Evolutionary conservation across 1,284 basidiomycete genomes (phyloP).

Genomic region (Coniferiporia sulphurascens): DNA sequence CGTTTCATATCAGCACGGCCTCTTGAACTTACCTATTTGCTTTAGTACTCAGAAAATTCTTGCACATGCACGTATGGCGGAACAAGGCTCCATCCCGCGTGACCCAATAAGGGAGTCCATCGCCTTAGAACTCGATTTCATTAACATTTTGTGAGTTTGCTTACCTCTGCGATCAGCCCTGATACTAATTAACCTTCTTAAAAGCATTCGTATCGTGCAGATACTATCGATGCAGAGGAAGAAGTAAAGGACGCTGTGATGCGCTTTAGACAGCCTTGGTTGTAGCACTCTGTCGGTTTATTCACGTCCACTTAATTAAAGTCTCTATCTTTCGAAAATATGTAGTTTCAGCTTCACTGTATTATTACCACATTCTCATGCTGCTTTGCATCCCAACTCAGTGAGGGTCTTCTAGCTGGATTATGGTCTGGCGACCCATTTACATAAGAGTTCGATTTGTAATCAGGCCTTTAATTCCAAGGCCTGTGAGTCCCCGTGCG

Average conservation of each 20-base stretch:
- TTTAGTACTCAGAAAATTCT: slow-evolving; percentile 77
- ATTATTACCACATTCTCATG: background rate
- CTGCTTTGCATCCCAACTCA: no score
- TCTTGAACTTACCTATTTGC: background rate
- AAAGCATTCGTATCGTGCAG: slow-evolving; percentile 76
- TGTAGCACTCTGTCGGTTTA: background rate
- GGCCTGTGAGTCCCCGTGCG: no score
- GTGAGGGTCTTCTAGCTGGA: no score
- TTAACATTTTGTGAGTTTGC: slow-evolving; percentile 73
- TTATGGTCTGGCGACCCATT: no score
- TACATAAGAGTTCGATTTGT: no score
- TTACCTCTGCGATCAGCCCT: background rate
- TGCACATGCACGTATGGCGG: slow-evolving; percentile 68
- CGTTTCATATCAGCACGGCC: background rate
- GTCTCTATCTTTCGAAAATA: background rate
- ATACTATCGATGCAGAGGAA: slow-evolving; percentile 53
- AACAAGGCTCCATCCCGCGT: slow-evolving; percentile 58
- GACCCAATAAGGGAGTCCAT: slow-evolving; percentile 82
- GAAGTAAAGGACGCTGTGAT: slow-evolving; percentile 15
- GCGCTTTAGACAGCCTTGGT: background rate
- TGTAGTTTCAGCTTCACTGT: background rate
- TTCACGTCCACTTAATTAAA: background rate
- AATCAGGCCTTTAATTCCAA: no score
- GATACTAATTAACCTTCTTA: slow-evolving; percentile 1
- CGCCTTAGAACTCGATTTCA: slow-evolving; percentile 79